Conservation (phyloP, 2,329 filamentous ascomycete genomes). For the Atkinsonella texensis region DNA sequence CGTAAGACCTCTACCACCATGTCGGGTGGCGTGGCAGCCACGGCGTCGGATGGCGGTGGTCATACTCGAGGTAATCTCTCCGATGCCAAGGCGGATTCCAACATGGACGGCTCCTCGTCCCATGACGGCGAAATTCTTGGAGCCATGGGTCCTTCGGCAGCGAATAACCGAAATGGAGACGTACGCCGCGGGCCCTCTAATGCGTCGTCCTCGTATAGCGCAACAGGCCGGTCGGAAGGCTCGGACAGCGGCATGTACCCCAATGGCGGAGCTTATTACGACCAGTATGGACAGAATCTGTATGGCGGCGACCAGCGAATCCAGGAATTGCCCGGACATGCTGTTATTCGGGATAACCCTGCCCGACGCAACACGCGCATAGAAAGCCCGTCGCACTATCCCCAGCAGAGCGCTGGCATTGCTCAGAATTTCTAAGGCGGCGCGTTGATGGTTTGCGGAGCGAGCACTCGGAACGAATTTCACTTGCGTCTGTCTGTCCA, state of each 20-base stretch:
- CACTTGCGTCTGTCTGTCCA: conserved; percentile 6
- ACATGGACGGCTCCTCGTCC: conserved; percentile 40
- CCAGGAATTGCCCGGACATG: conserved; percentile 43
- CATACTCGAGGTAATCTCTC: conserved; percentile 53
- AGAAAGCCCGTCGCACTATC: conserved; percentile 79
- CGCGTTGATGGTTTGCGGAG: not conserved
- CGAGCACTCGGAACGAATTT: not conserved
- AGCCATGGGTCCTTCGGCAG: conserved; percentile 62
- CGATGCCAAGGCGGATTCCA: conserved; percentile 55
- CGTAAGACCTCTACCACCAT: conserved; percentile 84
- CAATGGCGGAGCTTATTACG: conserved; percentile 39
- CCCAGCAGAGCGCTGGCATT: conserved; percentile 87
- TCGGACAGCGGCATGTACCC: conserved; percentile 43
- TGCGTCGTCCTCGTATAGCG: conserved; percentile 90
- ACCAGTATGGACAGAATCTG: conserved; percentile 46
- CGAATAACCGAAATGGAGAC: conserved; percentile 51
- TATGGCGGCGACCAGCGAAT: conserved; percentile 35
- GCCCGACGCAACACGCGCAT: conserved; percentile 90
- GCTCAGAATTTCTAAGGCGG: conserved; percentile 81
- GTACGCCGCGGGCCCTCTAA: conserved; percentile 88
- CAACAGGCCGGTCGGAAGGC: conserved; percentile 60
- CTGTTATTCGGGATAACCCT: conserved; percentile 85
- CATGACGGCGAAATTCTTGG: conserved; percentile 75
- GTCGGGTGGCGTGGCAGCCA: conserved; percentile 57
- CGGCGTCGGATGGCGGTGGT: conserved; percentile 64